A percentile compares a stretch with the other conserved stretches of the same genome.
phyloP scores from a whole-genome alignment of 1,284 basidiomycete species.

The Mixia osmundae region DNA sequence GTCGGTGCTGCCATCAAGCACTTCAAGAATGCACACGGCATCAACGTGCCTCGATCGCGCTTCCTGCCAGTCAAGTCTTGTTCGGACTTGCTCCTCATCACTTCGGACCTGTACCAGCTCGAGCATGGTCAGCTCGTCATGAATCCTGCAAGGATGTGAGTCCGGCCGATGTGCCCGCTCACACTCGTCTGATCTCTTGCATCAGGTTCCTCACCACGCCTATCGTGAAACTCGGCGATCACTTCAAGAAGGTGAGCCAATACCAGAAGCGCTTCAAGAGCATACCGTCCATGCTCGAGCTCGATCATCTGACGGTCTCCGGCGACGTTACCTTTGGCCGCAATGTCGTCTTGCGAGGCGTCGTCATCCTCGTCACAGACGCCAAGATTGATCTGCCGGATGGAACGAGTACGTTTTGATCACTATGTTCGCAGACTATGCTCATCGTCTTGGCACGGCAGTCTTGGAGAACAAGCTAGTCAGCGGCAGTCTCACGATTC shows the following conservation, averaged over 20 bases:
- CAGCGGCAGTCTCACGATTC: constrained; percentile 19
- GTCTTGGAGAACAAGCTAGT: constrained; percentile 60
- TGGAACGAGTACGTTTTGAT: no score
- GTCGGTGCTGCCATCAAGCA: constrained; percentile 97
- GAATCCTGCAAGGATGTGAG: no score
- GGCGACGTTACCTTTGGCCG: constrained; percentile 92
- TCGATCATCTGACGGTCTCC: constrained; percentile 89
- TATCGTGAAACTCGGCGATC: constrained; percentile 50
- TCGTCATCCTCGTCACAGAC: constrained; percentile 45
- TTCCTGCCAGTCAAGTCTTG: constrained; percentile 76
- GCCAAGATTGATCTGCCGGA: constrained; percentile 90
- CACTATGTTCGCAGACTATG: no score
- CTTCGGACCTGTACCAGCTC: constrained; percentile 86
- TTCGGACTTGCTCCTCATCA: constrained; percentile 27
- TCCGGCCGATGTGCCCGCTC: constrained; percentile 12
- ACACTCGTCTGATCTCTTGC: constrained; percentile 18
- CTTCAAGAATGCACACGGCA: constrained; percentile 78
- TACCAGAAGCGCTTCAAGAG: constrained; percentile 57
- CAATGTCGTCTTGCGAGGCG: constrained; percentile 42
- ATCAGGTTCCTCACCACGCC: constrained; percentile 84
- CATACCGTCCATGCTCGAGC: constrained; percentile 29
- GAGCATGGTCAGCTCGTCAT: constrained; percentile 85
- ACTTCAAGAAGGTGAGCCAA: constrained; percentile 58
- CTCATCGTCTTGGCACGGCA: no score
- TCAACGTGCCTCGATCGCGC: constrained; percentile 89